Base-by-base conservation (phyloP, 2,329 filamentous ascomycete genomes). In the Aspergillus floridensis region DNA sequence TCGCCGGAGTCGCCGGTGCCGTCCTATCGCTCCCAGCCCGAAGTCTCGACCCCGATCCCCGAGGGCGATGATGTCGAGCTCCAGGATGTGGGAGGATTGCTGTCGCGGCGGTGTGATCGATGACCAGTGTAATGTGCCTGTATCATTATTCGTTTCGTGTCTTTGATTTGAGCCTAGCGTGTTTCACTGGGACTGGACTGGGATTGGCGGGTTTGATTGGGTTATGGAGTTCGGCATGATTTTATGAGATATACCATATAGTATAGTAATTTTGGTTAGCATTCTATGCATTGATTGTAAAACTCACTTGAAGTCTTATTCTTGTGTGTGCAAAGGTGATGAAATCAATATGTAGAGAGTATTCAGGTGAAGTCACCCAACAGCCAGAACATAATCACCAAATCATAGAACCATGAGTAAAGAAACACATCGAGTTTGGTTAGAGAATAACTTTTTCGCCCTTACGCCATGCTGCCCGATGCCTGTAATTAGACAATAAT, bases 21-120 rank as follows among this genome's bases (percentile, higher is more conserved):
- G 29, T 61, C 63, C 2, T 62, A 70, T 63, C 63, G 63, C 48
- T 58, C 63, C 16, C 61, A 70, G 21, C 57, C 63, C 1, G 65
- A 68, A 35, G 41, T 64, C 22, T 48, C 58, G 16, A 52, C 53
- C 19, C 62, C 60, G 16, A 54, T 65, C 56, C 57, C 65, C 26
- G 59, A 69, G 50, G 56, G 68, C 58, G 53, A 67, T 56, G 61
- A 72, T 57, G 59, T 74, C 24, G 65, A 75, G 50, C 66, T 81
- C 12, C 77, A 78, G 55, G 78, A 80, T 67, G 74, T 80, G 2
- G 77, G 79, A 1, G 77, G 79, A 1, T 66, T 80, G 4, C 65
- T 80, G 21, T 68, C 65, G 8, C 59, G 58, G 29, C 38, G 44
- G 26, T 10, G 32, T 5, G 38, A 22, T 22, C 22, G 21, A 44